These are phyloP conservation scores for Porodaedalea pini DNA, from an alignment of 1,284 basidiomycete genomes.

Conservation along the genomic window DNA sequence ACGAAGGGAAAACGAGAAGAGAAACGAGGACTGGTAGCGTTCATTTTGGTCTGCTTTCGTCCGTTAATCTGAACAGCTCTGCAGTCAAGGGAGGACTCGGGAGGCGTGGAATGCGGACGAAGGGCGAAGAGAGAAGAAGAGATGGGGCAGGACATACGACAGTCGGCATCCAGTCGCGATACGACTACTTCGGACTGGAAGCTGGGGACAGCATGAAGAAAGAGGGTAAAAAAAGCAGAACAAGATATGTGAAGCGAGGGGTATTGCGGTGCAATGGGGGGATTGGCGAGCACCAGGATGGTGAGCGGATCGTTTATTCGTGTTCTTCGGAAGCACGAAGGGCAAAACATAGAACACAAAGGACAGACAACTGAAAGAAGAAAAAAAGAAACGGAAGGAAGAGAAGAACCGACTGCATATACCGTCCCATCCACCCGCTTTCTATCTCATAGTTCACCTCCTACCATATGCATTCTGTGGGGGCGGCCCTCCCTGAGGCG, in stretches of 20 bases:
- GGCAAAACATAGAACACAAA: no score
- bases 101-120: no score
- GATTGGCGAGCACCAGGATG: no score
- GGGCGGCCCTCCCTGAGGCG: conserved; percentile 8
- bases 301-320: no score
- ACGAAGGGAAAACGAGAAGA: background rate
- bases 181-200: no score
- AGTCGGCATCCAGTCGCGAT: background rate
- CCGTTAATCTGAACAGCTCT: no score
- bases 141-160: background rate
- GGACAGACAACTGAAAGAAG: background rate
- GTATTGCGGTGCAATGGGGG: no score
- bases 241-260: no score
- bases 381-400: background rate
- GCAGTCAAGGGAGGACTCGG: no score
- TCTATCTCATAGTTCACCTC: background rate
- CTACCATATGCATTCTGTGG: background rate
- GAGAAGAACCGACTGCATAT: background rate
- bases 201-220: background rate
- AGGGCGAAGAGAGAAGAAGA: background rate
- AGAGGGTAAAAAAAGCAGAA: background rate
- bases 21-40: no score
- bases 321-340: no score
- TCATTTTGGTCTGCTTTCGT: no score
- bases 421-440: background rate